Base-by-base conservation (phyloP, 352 stramenopile genomes). In the Pythium monospermum region DNA sequence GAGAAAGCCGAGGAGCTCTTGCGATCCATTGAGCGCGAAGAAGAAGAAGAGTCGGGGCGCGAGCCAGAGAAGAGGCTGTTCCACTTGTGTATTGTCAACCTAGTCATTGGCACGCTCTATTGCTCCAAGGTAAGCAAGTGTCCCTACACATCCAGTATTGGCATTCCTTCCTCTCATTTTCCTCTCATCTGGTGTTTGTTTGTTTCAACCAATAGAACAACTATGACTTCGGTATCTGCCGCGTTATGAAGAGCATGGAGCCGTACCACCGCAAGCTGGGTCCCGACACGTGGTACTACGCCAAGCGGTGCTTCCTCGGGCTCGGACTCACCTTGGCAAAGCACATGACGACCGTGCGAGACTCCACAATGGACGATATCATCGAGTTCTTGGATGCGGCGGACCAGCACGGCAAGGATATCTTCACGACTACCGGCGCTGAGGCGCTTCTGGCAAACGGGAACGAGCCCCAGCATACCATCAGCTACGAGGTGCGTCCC, bases 71-170 rank as follows among this genome's bases (percentile, higher is more conserved):
- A 97, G 57, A 71, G 87, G 26, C 74, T 88, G 40, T 91, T 96
- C 61, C 94, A 98, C 60, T 73, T 98, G n/a, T 98, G 94, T 65
- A 98, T 98, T 47, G 91, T 99, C 43, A 98, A 98, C 63, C 79
- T 99, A 12, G 94, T 98, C 28, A 98, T 99, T 55, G 96, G 95
- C 32, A 98, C 94, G 49, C 77, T 99, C 22, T 99, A 99, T 68
- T 99, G 94, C 73, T 95, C 94, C 58, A 98, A 98, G 61, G 73
- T 71, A 54, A 46, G 23, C 41, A 35, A 27, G 13, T 35, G 7
- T 13, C 38, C 7, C 37, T 30, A 11, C 6, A 19, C 15, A 22
- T 42, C 45, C 28, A 21, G 49, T 33, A 3, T 33, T 51, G 36
- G 4, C 26, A 23, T 45, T 8, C 13, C 10, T 22, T 21, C 10